Base-by-base conservation (phyloP, 2,329 filamentous ascomycete genomes). In the Didymella exigua region DNA sequence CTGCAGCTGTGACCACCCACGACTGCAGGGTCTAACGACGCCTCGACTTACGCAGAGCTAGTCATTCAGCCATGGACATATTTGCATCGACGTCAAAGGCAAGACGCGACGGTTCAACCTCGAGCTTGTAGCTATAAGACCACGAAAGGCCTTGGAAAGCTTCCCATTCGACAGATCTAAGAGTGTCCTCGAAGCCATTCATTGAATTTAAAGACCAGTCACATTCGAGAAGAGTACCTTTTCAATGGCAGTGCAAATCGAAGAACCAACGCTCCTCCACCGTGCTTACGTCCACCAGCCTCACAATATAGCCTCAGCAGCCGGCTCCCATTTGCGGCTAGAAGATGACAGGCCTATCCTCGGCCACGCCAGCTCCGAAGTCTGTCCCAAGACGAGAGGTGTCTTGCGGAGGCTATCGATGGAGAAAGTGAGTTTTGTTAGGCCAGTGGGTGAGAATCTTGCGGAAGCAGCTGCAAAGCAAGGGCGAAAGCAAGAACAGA, bases 1-100 rank as follows among this genome's bases (percentile, higher is more conserved):
- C 45, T 49, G 52, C 46, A 55, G 52, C 46, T 42, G 41, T 42
- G 46, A 21, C 29, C 8, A 8, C 16, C n/a, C 27, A 46, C 18
- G 10, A 21, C 42, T 47, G 43, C 49, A 45, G 33, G 34, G 49
- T 34, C 41, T 27, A 5, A 9, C 10, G 2, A 33, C n/a, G 14
- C 4, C 30, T n/a, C 7, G n/a, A 16, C n/a, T 33, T 33, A 33
- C 31, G 18, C 31, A 33, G 31, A 33, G 31, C 31, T 18, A n/a
- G n/a, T n/a, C n/a, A n/a, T n/a, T n/a, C n/a, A n/a, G n/a, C n/a
- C n/a, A n/a, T n/a, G n/a, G n/a, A n/a, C n/a, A n/a, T n/a, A n/a
- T n/a, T n/a, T n/a, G n/a, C n/a, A n/a, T n/a, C n/a, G n/a, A n/a
- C n/a, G n/a, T n/a, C 16, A 36, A 19, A 21, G 13, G 33, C 16